Evolutionary conservation across 352 stramenopile species (phyloP).

Genomic region (Peronosclerospora sorghi): DNA sequence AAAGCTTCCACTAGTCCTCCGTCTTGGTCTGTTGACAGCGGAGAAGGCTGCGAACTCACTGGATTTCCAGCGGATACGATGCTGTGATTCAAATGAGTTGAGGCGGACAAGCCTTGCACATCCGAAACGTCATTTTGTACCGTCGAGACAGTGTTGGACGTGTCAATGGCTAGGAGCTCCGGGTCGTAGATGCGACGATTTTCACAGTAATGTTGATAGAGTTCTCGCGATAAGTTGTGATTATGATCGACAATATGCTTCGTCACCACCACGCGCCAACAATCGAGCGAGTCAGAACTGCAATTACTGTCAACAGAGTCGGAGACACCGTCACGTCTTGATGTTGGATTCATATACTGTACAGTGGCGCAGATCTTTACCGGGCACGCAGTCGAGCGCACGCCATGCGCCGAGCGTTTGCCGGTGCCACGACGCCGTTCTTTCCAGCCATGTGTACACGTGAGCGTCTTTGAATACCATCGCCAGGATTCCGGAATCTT

Average conservation of each 20-base stretch:
- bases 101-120: too few species aligned
- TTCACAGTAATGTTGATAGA: conserved; percentile 68
- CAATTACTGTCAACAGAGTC: neutral
- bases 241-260: conserved; percentile 73
- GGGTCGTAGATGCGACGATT: conserved; percentile 74
- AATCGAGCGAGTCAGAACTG: conserved; percentile 5
- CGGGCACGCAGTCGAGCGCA: conserved; percentile 54
- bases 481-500: conserved; percentile 57
- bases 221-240: conserved; percentile 61
- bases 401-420: conserved; percentile 50
- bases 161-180: conserved; percentile 50
- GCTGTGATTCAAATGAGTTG: neutral
- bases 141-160: conserved; percentile 20
- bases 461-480: conserved; percentile 77
- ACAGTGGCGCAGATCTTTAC: conserved; percentile 76
- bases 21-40: conserved; percentile 16
- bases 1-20: conserved; percentile 13
- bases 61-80: neutral
- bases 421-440: conserved; percentile 51
- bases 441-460: conserved; percentile 77
- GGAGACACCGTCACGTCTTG: neutral
- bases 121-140: conserved; percentile 15
- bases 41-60: conserved; percentile 1
- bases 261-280: conserved; percentile 63
- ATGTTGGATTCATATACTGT: conserved; percentile 29